Evolutionary conservation across 2,329 filamentous ascomycete species (phyloP).

Genomic region (Orbilia oligospora): DNA sequence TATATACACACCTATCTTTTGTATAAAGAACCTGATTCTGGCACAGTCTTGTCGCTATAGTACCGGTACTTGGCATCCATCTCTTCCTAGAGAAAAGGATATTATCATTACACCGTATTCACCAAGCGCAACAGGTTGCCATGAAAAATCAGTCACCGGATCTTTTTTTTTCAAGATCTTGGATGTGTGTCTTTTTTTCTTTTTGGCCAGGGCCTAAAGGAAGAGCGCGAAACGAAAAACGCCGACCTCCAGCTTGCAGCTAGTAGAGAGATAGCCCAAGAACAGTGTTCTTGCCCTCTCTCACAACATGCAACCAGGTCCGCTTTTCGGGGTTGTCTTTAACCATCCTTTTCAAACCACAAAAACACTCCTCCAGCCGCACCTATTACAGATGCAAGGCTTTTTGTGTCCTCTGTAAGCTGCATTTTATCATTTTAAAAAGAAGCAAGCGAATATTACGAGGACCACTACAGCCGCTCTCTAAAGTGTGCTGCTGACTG

Average conservation of each 20-base stretch:
- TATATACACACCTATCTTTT: conserved; percentile 39
- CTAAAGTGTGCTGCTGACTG: conserved; percentile 31
- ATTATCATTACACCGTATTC: conserved; percentile 56
- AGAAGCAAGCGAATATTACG: conserved; percentile 59
- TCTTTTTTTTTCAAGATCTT: conserved; percentile 32
- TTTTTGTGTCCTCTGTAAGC: conserved; percentile 56
- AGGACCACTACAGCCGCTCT: conserved; percentile 36
- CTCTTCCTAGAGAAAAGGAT: conserved; percentile 30
- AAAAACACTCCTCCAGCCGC: conserved; percentile 55
- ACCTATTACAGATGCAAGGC: conserved; percentile 36
- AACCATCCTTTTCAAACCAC: conserved; percentile 33
- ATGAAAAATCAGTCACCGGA: conserved; percentile 35
- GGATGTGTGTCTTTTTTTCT: conserved; percentile 29
- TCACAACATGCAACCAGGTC: conserved; percentile 58
- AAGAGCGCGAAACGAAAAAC: conserved; percentile 38
- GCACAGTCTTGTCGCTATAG: conserved; percentile 58
- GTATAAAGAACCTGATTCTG: conserved; percentile 51
- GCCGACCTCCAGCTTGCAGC: conserved; percentile 60
- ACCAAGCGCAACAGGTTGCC: conserved; percentile 60
- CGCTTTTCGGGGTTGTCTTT: conserved; percentile 38
- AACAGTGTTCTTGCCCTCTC: conserved; percentile 41
- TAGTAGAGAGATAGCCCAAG: background rate
- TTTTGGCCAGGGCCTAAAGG: conserved; percentile 48
- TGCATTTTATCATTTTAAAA: conserved; percentile 41
- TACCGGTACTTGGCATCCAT: conserved; percentile 52